Evolutionary conservation across 2,329 filamentous ascomycete species (phyloP), one percentile per base, ranked within the genome.

Genomic region (Claviceps fusiformis): DNA sequence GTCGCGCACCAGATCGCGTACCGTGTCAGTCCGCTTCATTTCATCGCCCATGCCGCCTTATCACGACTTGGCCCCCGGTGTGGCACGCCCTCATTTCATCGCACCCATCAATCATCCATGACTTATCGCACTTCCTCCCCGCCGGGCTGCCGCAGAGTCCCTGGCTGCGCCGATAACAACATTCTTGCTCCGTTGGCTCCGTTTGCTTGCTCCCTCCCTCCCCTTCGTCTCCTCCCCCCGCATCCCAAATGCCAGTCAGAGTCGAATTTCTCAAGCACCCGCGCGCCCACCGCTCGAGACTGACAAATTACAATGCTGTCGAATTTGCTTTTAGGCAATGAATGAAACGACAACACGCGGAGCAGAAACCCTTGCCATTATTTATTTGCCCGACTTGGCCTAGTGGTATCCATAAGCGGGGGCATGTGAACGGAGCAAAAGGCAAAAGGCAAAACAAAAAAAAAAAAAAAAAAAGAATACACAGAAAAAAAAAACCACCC

Each of bases 21-120:
- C 9, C 24, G 33, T 19, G 17, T 45, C 54, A 33, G 31, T 41
- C 15, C 6, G 39, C 57, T 50, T 55, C 46, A 24, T 50, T 52
- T 55, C 53, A 52, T 55, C 57, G 54, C n/a, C 41, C 57, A 50
- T 47, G 44, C 52, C 54, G 35, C 46, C 48, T 56, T 56, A 52
- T 56, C 55, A 44, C 35, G 37, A 43, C 45, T 19, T 51, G 45
- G 31, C n/a, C 27, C 48, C 37, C 17, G 39, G 5, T 24, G 6
- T 29, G 31, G 31, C 48, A 55, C 31, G 27, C 17, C 17, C 27
- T 33, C 9, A 37, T 37, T 37, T 37, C 35, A 43, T 31, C 19
- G n/a, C 13, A 31, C 44, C 45, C 47, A 35, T 29, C 24, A 6
- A 3, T 27, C 10, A 47, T 9, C n/a, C 39, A 17, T 41, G 48